phyloP scores from a whole-genome alignment of 1,139 yeast species.

The Saccharomyces uvarum region DNA sequence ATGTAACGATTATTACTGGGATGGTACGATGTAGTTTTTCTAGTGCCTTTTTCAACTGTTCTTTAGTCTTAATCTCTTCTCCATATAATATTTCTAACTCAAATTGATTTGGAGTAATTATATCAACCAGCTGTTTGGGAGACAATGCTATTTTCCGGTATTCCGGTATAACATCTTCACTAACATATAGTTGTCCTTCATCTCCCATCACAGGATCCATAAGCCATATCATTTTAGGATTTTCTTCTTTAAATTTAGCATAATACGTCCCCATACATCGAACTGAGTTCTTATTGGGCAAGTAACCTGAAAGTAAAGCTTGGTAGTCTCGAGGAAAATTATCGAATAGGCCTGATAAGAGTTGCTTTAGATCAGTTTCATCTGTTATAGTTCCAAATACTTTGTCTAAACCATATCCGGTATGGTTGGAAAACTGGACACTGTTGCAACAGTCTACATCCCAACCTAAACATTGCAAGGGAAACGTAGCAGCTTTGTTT shows the following conservation, averaged over 20 bases:
- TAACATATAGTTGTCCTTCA: constrained; percentile 59
- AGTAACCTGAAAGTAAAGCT: constrained; percentile 52
- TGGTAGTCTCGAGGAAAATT: constrained; percentile 36
- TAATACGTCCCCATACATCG: constrained; percentile 31
- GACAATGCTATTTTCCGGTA: constrained; percentile 41
- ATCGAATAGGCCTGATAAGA: constrained; percentile 33
- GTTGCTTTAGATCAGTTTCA: constrained; percentile 24
- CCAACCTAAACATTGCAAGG: constrained; percentile 58
- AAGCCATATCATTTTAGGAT: constrained; percentile 36
- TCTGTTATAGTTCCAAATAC: constrained; percentile 33
- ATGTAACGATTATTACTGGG: constrained; percentile 30
- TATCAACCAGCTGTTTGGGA: constrained; percentile 38
- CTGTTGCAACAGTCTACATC: constrained; percentile 60
- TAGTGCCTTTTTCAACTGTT: constrained; percentile 38
- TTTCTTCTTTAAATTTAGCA: constrained; percentile 17
- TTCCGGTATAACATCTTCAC: constrained; percentile 45
- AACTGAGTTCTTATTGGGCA: constrained; percentile 44
- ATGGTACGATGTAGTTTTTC: constrained; percentile 35
- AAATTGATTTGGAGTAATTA: constrained; percentile 67
- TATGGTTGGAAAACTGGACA: constrained; percentile 59
- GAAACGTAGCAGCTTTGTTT: constrained; percentile 55
- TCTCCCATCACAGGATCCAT: constrained; percentile 77
- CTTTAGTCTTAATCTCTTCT: constrained; percentile 34
- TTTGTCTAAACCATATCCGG: constrained; percentile 50
- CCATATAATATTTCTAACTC: constrained; percentile 56